Percentiles rank a stretch among this genome's conserved stretches.
These are phyloP conservation scores for Colletotrichum siamense DNA, from an alignment of 2,329 filamentous ascomycete species.

Conservation along the genomic window DNA sequence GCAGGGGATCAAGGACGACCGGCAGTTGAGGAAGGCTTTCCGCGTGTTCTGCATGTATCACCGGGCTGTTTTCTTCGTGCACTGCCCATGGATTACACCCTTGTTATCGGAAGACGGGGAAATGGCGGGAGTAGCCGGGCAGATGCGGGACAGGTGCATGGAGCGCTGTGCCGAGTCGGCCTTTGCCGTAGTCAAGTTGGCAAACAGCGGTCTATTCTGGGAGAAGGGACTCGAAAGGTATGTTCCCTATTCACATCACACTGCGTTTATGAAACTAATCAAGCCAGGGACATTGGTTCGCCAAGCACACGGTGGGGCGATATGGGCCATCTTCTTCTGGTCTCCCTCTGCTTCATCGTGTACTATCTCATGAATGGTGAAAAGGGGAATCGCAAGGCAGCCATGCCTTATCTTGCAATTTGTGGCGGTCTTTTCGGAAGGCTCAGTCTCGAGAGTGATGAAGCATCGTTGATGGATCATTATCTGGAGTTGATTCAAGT, in stretches of 20 bases:
- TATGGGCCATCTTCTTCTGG: conserved; percentile 10
- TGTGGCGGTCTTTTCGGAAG: conserved; percentile 7
- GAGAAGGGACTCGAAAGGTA: conserved; percentile 7
- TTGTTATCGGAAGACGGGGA: neutral
- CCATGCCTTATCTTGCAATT: conserved; percentile 11
- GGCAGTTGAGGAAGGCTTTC: neutral
- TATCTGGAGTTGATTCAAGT: conserved; percentile 10
- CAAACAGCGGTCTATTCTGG: conserved; percentile 4
- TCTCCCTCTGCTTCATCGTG: conserved; percentile 16
- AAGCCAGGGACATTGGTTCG: neutral
- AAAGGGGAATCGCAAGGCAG: neutral
- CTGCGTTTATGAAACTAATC: neutral
- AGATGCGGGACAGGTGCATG: neutral
- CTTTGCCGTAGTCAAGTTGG: conserved; percentile 8
- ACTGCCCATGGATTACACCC: conserved; percentile 8
- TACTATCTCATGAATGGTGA: conserved; percentile 9
- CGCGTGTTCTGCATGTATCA: conserved; percentile 19
- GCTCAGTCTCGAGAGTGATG: neutral
- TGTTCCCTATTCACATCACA: neutral
- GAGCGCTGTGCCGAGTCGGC: conserved; percentile 10
- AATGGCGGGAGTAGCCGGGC: neutral
- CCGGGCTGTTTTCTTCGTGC: neutral
- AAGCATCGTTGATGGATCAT: conserved; percentile 4
- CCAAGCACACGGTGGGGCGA: conserved; percentile 4
- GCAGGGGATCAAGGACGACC: neutral